Conservation (phyloP, 2,329 filamentous ascomycete genomes). For the Apiospora hydei region DNA sequence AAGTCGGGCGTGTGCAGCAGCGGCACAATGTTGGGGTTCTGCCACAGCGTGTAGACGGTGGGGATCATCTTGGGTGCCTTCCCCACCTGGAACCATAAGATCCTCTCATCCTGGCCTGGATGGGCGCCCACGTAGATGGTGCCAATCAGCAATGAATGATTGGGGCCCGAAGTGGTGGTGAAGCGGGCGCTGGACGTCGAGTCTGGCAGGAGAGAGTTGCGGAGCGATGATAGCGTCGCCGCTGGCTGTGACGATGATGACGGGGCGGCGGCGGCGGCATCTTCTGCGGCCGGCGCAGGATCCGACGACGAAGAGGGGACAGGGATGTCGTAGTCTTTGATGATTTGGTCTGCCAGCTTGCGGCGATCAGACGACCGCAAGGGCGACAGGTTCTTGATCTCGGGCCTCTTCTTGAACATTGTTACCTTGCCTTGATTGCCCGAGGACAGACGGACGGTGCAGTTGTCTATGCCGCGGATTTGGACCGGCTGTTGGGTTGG, state of each 20-base stretch:
- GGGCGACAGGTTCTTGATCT: slow-evolving; percentile 72
- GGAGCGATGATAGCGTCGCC: slow-evolving; percentile 32
- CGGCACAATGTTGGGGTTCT: slow-evolving; percentile 65
- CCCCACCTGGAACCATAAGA: slow-evolving; percentile 68
- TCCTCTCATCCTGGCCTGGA: slow-evolving; percentile 59
- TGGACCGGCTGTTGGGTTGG: neutral
- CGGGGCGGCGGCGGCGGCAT: slow-evolving; percentile 34
- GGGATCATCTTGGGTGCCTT: slow-evolving; percentile 61
- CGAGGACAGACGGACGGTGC: neutral
- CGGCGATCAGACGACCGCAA: slow-evolving; percentile 72
- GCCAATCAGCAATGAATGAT: slow-evolving; percentile 66
- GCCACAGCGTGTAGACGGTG: slow-evolving; percentile 72
- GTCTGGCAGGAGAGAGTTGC: slow-evolving; percentile 69
- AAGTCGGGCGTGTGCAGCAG: slow-evolving; percentile 69
- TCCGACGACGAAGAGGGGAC: slow-evolving; percentile 24
- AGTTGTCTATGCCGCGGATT: neutral
- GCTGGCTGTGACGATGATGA: neutral
- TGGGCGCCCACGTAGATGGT: slow-evolving; percentile 70
- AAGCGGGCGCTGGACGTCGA: slow-evolving; percentile 69
- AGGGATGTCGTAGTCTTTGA: slow-evolving; percentile 63
- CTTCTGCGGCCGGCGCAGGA: slow-evolving; percentile 37
- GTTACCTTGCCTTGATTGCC: slow-evolving; percentile 3
- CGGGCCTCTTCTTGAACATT: slow-evolving; percentile 73
- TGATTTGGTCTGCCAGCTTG: slow-evolving; percentile 72
- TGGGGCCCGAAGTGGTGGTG: slow-evolving; percentile 68